Conservation (phyloP, 2,329 filamentous ascomycete species). For the Arthrobotrys conoides region DNA sequence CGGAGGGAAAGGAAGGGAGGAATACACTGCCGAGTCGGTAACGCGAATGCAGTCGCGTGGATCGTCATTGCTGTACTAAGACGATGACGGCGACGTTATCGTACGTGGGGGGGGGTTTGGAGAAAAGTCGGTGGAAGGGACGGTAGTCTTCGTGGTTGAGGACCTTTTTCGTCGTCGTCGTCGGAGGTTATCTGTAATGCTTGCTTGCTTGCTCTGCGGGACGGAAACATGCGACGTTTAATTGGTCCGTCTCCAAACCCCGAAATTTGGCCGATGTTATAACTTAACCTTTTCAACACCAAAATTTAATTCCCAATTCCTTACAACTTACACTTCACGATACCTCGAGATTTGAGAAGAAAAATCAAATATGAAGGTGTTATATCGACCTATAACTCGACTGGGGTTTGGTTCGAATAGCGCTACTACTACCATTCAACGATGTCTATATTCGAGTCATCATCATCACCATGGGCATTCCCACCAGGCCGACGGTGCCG, state of each 20-base stretch:
- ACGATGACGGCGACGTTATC: background rate
- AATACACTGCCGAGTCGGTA: constrained; percentile 82
- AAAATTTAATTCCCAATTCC: background rate
- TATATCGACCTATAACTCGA: constrained; percentile 27
- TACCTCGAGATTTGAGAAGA: background rate
- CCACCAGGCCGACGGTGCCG: background rate
- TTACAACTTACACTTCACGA: background rate
- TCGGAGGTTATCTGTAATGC: constrained; percentile 44
- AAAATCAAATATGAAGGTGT: constrained; percentile 22
- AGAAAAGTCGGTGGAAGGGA: background rate
- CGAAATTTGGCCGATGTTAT: constrained; percentile 27
- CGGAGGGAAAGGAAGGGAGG: constrained; percentile 33
- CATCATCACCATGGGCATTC: background rate
- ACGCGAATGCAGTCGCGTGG: constrained; percentile 91
- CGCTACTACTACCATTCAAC: background rate
- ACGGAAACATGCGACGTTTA: constrained; percentile 30
- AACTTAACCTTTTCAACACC: constrained; percentile 16
- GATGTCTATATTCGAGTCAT: constrained; percentile 22
- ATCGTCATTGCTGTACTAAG: constrained; percentile 77
- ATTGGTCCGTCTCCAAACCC: constrained; percentile 33
- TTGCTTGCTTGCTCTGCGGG: background rate
- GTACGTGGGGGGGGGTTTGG: background rate
- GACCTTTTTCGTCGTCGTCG: constrained; percentile 14
- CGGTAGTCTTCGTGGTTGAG: background rate
- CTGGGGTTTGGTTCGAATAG: background rate